phyloP scores from a whole-genome alignment of 164 flowering plant genomes.

The Umbilicus rupestris region DNA sequence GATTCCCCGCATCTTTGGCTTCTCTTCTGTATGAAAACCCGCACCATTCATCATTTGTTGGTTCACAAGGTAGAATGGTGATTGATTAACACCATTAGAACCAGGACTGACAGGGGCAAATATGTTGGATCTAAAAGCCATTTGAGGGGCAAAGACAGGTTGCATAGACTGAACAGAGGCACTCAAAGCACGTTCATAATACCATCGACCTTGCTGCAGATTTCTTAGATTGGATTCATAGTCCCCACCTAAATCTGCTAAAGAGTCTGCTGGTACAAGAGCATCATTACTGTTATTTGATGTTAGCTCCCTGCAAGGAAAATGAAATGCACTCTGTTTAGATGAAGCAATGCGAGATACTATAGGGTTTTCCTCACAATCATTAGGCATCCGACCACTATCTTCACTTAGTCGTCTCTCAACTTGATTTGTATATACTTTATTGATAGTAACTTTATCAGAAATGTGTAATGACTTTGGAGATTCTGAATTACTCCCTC shows the following conservation, averaged over 20 bases:
- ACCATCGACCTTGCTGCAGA: constrained; percentile 34
- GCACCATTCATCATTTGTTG: constrained; percentile 28
- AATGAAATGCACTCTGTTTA: not conserved
- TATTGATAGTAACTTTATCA: not conserved
- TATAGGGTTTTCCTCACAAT: not conserved
- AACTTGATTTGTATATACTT: not conserved
- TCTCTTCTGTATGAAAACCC: constrained; percentile 36
- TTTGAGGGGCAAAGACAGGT: constrained; percentile 17
- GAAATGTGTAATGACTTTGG: not conserved
- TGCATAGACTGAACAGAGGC: constrained; percentile 17
- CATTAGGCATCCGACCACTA: not conserved
- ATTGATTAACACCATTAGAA: constrained; percentile 34
- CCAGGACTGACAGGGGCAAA: constrained; percentile 18
- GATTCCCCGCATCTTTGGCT: constrained; percentile 58
- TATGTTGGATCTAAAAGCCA: constrained; percentile 22
- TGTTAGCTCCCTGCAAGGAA: not conserved
- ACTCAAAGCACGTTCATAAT: constrained; percentile 17
- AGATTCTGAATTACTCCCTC: not conserved
- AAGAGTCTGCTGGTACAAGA: constrained; percentile 14
- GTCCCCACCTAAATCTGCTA: constrained; percentile 43
- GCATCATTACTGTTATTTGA: constrained; percentile 6
- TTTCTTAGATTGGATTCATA: constrained; percentile 23
- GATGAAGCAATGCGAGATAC: not conserved
- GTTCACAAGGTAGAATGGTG: constrained; percentile 28
- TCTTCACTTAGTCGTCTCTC: not conserved